Evolutionary conservation across 2,329 filamentous ascomycete species (phyloP), one percentile per base, ranked within the genome.

Genomic region (Fusarium praegraminearum): DNA sequence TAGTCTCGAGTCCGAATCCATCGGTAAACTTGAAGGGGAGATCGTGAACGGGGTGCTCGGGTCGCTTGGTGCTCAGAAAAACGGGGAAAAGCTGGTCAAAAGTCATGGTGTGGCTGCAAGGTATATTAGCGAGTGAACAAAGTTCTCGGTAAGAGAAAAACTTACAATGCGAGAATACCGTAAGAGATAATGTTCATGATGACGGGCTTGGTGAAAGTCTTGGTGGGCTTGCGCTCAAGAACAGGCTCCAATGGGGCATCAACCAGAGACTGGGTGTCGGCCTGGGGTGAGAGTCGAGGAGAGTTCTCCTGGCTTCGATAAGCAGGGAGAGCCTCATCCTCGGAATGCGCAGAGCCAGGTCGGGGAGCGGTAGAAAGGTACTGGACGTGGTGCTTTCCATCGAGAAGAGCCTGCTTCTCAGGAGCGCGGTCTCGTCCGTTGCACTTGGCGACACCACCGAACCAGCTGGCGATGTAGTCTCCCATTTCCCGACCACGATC

Each of bases 71-170:
- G 79, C 92, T 95, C 76, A 99, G 88, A 73, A 99, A 93, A 3
- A 98, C 92, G 0, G 96, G 95, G 73, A 98, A 90, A 50, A 98
- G 87, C 76, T 97, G 93, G 80, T 99, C 96, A 74, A 97, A 96
- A 0, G 94, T 97, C 81, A 99, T 98, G 15, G 95, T 98, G 82
- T 98, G 95, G 82, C 94, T 97, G 75, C 22, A n/a, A 30, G 33
- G 15, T 16, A 44, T 58, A 49, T 77, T 67, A 63, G 47, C 76
- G 73, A 32, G 5, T 8, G 7, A 5, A 13, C 9, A 32, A 32
- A 7, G 13, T 40, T 11, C n/a, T 26, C 1, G 22, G 36, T 15
- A n/a, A 8, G 11, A 28, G 8, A 10, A 12, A 15, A 24, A 90
- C 93, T 88, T 86, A 97, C 94, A 97, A 98, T 69, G 95, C 95